Evolutionary conservation across 768 basidiomycete species (phyloP).

Genomic region (Amanita fuliginea): DNA sequence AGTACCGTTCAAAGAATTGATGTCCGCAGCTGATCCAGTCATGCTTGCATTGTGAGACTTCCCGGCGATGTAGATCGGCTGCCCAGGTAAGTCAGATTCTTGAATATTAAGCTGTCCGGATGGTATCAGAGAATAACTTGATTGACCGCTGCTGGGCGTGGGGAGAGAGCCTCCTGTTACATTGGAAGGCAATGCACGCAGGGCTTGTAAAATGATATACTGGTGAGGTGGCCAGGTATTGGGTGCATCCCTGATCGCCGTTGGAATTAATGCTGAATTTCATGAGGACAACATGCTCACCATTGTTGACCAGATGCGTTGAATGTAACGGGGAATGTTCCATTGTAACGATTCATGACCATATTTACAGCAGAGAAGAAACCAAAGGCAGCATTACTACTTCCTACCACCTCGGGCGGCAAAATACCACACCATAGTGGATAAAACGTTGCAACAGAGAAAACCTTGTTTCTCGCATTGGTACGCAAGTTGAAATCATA

Average conservation of each 20-base stretch:
- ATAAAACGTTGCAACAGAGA: conserved; percentile 71
- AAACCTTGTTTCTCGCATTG: conserved; percentile 51
- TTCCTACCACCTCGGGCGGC: conserved; percentile 54
- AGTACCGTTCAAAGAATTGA: conserved; percentile 41
- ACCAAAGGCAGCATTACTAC: conserved; percentile 49
- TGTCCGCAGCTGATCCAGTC: conserved; percentile 45
- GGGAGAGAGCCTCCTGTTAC: conserved; percentile 50
- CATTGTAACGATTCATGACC: conserved; percentile 79
- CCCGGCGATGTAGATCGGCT: conserved; percentile 31
- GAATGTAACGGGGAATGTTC: conserved; percentile 76
- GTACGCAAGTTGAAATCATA: conserved; percentile 82
- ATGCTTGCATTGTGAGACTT: conserved; percentile 31
- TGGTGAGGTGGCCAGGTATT: conserved; percentile 86
- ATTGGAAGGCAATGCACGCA: conserved; percentile 64
- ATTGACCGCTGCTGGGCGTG: conserved; percentile 33
- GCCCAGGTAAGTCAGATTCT: conserved; percentile 63
- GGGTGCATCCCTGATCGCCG: conserved; percentile 57
- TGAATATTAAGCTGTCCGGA: conserved; percentile 68
- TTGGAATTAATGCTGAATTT: neutral
- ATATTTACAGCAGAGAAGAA: conserved; percentile 69
- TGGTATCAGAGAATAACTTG: conserved; percentile 62
- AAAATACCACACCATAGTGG: conserved; percentile 84
- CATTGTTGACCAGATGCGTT: conserved; percentile 75
- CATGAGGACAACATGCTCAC: conserved; percentile 22
- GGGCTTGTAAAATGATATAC: conserved; percentile 69